A percentile compares a stretch with the other conserved stretches of the same genome.
These are phyloP conservation scores for Termitomyces sp. DNA, from an alignment of 768 basidiomycete genomes.

Conservation along the genomic window DNA sequence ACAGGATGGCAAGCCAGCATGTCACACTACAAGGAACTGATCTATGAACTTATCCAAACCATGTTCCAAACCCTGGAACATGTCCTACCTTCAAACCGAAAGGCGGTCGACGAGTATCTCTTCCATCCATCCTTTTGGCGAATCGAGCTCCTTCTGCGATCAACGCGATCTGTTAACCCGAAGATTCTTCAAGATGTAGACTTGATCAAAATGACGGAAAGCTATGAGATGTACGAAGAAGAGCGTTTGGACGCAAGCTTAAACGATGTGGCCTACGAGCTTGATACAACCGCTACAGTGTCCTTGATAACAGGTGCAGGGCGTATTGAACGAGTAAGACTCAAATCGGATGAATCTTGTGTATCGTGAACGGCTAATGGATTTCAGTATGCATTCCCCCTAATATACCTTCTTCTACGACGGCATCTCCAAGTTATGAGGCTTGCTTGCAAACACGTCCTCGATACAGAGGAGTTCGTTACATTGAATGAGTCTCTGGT, in stretches of 20 bases:
- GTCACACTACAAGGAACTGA: slow-evolving; percentile 30
- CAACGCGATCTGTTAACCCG: slow-evolving; percentile 25
- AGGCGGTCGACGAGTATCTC: slow-evolving; percentile 31
- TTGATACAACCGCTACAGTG: slow-evolving; percentile 32
- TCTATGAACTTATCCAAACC: slow-evolving; percentile 27
- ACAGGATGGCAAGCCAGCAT: slow-evolving; percentile 34
- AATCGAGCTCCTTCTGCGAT: slow-evolving; percentile 31
- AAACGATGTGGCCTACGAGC: slow-evolving; percentile 26
- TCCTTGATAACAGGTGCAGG: slow-evolving; percentile 30
- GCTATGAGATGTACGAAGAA: slow-evolving; percentile 26
- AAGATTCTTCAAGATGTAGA: slow-evolving; percentile 26
- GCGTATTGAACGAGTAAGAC: slow-evolving; percentile 31
- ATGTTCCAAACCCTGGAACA: slow-evolving; percentile 28
- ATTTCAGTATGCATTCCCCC: slow-evolving; percentile 31
- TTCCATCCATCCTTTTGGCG: slow-evolving; percentile 29
- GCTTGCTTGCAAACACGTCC: slow-evolving; percentile 30
- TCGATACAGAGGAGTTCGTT: slow-evolving; percentile 29
- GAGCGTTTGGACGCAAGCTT: slow-evolving; percentile 26
- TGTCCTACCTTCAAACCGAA: slow-evolving; percentile 28
- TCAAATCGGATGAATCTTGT: neutral
- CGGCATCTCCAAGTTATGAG: slow-evolving; percentile 29
- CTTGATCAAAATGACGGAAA: slow-evolving; percentile 22
- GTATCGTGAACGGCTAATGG: neutral
- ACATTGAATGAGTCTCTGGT: slow-evolving; percentile 27
- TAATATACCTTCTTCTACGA: slow-evolving; percentile 31